These are phyloP conservation scores for Triticum dicoccoides DNA, from an alignment of 176 grass and related monocot genomes.

Conservation along the genomic window DNA sequence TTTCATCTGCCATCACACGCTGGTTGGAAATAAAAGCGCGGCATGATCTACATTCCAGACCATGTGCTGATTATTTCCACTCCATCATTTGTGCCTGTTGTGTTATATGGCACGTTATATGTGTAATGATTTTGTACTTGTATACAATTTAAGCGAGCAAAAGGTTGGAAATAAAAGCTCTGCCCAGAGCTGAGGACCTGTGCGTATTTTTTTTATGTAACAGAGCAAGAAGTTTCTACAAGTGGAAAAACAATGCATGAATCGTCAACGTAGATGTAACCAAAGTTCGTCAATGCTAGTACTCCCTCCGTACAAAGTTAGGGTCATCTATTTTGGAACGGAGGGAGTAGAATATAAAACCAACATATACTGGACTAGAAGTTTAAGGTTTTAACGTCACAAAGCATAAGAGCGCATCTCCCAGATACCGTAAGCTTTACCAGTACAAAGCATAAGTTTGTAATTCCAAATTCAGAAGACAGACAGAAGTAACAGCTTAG, in stretches of 20 bases:
- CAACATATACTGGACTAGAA: neutral
- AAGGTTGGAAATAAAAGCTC: too few relatives aligned
- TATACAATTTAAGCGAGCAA: too few relatives aligned
- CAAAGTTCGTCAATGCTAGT: neutral
- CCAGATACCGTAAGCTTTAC: neutral
- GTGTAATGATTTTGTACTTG: too few relatives aligned
- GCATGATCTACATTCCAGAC: too few relatives aligned
- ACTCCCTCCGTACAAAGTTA: too few relatives aligned
- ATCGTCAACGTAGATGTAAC: neutral
- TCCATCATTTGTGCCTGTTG: too few relatives aligned
- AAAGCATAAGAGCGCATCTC: neutral
- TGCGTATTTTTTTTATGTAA: neutral
- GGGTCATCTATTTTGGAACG: too few relatives aligned
- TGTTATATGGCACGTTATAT: too few relatives aligned
- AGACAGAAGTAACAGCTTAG: neutral
- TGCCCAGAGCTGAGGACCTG: neutral
- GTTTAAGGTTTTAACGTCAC: neutral
- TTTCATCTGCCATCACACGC: too few relatives aligned
- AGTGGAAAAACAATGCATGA: neutral
- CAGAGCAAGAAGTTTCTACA: neutral
- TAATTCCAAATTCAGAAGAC: slow-evolving; percentile 24
- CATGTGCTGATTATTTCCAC: too few relatives aligned
- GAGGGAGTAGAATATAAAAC: neutral
- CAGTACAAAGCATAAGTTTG: neutral
- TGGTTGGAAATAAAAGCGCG: too few relatives aligned